A percentile compares a stretch with the other conserved stretches of the same genome.
Evolutionary conservation across 371 early-diverging fungal species (phyloP).

Genomic region (Mucor piriformis): DNA sequence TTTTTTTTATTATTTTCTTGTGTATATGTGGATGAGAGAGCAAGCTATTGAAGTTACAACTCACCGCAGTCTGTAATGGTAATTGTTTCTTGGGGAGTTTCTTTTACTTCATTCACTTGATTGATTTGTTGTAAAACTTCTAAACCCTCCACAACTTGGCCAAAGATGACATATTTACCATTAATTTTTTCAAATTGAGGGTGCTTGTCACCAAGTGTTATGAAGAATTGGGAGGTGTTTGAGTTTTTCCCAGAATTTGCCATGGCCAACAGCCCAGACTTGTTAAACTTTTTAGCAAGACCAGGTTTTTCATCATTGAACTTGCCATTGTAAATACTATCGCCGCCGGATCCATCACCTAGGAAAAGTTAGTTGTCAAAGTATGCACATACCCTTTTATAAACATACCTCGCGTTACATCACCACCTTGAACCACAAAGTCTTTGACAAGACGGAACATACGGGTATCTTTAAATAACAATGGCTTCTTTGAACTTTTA

Average conservation of each 20-base stretch:
- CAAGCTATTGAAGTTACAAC: neutral
- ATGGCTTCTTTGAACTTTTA: conserved; percentile 56
- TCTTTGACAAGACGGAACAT: conserved; percentile 63
- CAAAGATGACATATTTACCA: conserved; percentile 84
- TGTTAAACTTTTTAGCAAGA: conserved; percentile 51
- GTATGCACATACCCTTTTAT: too few species aligned
- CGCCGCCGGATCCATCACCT: conserved; percentile 79
- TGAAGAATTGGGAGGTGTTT: conserved; percentile 86
- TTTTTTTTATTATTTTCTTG: neutral
- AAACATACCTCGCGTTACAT: conserved; percentile 63
- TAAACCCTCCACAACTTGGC: conserved; percentile 60
- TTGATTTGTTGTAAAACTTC: conserved; percentile 52
- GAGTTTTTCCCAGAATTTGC: conserved; percentile 84
- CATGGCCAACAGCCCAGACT: conserved; percentile 70
- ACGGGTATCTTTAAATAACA: conserved; percentile 51
- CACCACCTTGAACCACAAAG: conserved; percentile 84
- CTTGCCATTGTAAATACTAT: conserved; percentile 68
- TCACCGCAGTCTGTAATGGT: conserved; percentile 46
- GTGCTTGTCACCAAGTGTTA: conserved; percentile 56
- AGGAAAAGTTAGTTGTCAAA: too few species aligned
- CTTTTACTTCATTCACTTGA: conserved; percentile 36
- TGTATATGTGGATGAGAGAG: neutral
- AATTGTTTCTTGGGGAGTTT: conserved; percentile 43
- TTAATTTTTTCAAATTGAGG: conserved; percentile 62
- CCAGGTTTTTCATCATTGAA: conserved; percentile 77